Conservation (phyloP, 306 rosid genomes). For the Citrullus mucosospermus region DNA sequence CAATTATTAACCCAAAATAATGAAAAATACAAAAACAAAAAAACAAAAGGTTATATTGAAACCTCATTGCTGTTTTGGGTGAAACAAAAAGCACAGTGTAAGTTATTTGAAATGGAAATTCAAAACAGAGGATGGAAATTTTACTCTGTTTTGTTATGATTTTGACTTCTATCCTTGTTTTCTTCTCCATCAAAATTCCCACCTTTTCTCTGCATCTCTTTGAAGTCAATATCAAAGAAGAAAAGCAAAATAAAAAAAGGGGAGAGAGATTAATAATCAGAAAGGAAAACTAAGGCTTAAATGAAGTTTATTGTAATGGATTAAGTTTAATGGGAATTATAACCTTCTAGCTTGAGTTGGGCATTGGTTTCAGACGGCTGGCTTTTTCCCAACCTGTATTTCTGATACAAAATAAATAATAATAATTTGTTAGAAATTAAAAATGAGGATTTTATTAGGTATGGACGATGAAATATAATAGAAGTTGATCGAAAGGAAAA, state of each 20-base stretch:
- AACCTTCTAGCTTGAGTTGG: slow-evolving; percentile 58
- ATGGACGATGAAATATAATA: not conserved
- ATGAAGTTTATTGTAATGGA: too few species aligned
- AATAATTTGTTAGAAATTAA: not conserved
- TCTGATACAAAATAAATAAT: slow-evolving; percentile 28
- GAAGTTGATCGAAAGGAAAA: not conserved
- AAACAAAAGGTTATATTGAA: not conserved
- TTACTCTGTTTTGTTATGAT: slow-evolving; percentile 49
- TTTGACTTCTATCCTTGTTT: slow-evolving; percentile 30
- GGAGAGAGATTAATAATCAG: not conserved
- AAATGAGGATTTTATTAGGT: not conserved
- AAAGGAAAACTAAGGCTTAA: not conserved
- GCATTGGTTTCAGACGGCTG: slow-evolving; percentile 41
- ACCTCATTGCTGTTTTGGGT: not conserved
- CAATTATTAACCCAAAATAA: not conserved
- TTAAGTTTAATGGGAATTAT: not conserved
- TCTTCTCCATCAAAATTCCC: slow-evolving; percentile 42
- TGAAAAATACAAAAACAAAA: not conserved
- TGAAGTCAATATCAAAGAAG: slow-evolving; percentile 31
- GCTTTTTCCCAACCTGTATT: slow-evolving; percentile 79
- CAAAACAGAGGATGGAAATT: not conserved
- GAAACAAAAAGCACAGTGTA: not conserved
- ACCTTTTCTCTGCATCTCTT: slow-evolving; percentile 39
- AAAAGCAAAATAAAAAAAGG: not conserved
- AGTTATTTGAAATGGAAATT: not conserved